phyloP scores from a whole-genome alignment of 805 yeast species.

The Sugiyamaella marilandica region DNA sequence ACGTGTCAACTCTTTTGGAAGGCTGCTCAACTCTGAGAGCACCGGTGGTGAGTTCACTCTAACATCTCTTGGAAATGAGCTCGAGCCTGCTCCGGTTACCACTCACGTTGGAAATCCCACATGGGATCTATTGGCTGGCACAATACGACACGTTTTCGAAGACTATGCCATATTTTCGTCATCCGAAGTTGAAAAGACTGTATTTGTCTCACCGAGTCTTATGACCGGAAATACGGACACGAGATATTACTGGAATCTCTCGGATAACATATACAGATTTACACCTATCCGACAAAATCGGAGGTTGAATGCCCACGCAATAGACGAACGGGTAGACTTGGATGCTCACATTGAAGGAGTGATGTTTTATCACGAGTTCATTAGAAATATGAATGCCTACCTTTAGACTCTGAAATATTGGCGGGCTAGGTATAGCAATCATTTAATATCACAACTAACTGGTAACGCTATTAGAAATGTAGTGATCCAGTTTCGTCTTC shows the following conservation, averaged over 20 bases:
- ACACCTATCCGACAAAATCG: conserved; percentile 22
- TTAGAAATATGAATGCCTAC: conserved; percentile 13
- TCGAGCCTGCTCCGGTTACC: conserved; percentile 52
- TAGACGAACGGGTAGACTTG: conserved; percentile 53
- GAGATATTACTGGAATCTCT: conserved; percentile 56
- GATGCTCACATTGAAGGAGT: conserved; percentile 48
- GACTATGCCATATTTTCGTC: conserved; percentile 33
- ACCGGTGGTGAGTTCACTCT: conserved; percentile 40
- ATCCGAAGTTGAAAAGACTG: conserved; percentile 33
- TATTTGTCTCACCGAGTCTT: conserved; percentile 53
- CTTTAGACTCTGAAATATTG: neutral
- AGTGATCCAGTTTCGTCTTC: neutral
- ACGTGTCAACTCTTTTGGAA: neutral
- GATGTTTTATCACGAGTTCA: conserved; percentile 30
- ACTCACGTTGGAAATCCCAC: conserved; percentile 38
- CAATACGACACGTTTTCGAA: conserved; percentile 57
- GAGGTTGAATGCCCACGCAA: conserved; percentile 46
- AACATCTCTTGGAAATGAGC: conserved; percentile 27
- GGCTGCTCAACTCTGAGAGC: neutral
- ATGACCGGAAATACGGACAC: conserved; percentile 74
- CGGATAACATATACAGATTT: conserved; percentile 57
- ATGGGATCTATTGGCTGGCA: conserved; percentile 59
- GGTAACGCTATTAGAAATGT: neutral
- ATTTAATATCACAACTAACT: neutral
- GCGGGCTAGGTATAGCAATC: neutral